Evolutionary conservation across 169 alveolate genomes (phyloP).

Genomic region (Hepatocystis sp.): DNA sequence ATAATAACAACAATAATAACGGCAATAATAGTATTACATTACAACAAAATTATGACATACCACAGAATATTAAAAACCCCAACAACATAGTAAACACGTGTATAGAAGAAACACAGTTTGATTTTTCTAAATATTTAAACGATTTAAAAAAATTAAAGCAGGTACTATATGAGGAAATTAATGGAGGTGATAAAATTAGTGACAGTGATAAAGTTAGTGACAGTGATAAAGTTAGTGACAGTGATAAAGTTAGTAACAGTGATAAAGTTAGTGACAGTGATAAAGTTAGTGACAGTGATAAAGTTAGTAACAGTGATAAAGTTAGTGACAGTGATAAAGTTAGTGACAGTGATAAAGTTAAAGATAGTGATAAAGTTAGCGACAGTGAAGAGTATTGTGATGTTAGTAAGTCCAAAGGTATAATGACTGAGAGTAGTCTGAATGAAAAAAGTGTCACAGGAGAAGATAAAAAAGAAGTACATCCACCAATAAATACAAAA

Average conservation of each 20-base stretch:
- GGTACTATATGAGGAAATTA: conserved; percentile 20
- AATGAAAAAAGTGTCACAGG: background rate
- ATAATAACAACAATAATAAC: conserved; percentile 7
- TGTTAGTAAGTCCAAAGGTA: background rate
- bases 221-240: too few relatives aligned
- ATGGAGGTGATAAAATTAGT: background rate
- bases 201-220: too few relatives aligned
- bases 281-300: background rate
- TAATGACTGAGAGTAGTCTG: background rate
- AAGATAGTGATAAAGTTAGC: background rate
- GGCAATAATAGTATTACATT: too few relatives aligned
- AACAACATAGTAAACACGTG: too few relatives aligned
- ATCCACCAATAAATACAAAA: too few relatives aligned
- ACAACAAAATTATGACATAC: too few relatives aligned
- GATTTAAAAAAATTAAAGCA: conserved; percentile 45
- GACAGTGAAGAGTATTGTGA: background rate
- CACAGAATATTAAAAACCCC: too few relatives aligned
- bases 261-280: too few relatives aligned
- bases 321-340: too few relatives aligned
- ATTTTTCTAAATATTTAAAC: conserved; percentile 30
- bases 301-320: background rate
- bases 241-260: too few relatives aligned
- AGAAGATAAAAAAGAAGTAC: background rate
- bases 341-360: background rate
- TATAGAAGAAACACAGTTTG: background rate